Conservation (phyloP, 257 asterid genomes). For the Forsythia viridissima region DNA sequence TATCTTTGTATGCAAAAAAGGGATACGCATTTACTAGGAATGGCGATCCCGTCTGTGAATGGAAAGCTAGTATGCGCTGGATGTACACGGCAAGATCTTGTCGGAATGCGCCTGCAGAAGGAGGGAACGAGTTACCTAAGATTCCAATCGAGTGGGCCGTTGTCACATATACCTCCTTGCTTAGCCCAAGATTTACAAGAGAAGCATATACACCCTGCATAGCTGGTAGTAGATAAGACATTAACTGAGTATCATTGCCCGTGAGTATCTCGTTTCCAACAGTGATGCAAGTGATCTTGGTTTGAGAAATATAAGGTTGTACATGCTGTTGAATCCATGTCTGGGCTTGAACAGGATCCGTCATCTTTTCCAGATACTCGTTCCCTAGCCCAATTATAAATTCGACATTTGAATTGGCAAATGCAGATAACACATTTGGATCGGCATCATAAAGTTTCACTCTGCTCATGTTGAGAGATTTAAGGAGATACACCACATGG, state of each 20-base stretch:
- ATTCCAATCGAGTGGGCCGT: conserved; percentile 79
- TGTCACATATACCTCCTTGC: conserved; percentile 57
- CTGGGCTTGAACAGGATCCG: conserved; percentile 74
- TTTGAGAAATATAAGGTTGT: conserved; percentile 60
- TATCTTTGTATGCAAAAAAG: conserved; percentile 80
- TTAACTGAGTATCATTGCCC: conserved; percentile 59
- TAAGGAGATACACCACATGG: conserved; percentile 63
- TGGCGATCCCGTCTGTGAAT: conserved; percentile 60
- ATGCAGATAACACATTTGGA: conserved; percentile 68
- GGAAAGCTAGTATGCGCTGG: conserved; percentile 61
- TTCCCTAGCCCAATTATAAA: conserved; percentile 80
- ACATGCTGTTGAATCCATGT: conserved; percentile 76
- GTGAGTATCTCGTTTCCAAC: conserved; percentile 88
- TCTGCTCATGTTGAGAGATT: conserved; percentile 67
- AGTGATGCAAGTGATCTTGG: conserved; percentile 71
- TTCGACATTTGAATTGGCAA: conserved; percentile 70
- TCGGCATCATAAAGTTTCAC: conserved; percentile 92
- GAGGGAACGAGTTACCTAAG: conserved; percentile 72
- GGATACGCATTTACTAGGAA: conserved; percentile 91
- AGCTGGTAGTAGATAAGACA: conserved; percentile 70
- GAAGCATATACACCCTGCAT: conserved; percentile 66
- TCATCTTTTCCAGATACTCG: conserved; percentile 63
- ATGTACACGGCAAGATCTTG: conserved; percentile 61
- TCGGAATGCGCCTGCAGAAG: conserved; percentile 72
- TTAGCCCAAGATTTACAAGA: conserved; percentile 60